A percentile compares a stretch with the other conserved stretches of the same genome.
Evolutionary conservation across 768 basidiomycete species (phyloP).

Genomic region (Suillus alpinus): DNA sequence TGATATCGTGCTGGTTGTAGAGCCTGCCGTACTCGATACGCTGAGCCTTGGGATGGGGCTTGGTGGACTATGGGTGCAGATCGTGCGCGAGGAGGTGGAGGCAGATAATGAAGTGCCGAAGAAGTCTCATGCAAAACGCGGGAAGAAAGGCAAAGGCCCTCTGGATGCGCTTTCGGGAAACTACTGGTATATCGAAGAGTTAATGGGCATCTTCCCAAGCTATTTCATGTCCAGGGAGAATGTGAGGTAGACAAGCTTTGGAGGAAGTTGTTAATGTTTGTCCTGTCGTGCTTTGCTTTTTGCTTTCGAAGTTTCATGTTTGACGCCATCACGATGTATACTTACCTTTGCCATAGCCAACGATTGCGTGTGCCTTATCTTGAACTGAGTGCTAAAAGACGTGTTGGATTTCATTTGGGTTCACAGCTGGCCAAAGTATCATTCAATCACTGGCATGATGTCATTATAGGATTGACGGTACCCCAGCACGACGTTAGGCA

Average conservation of each 20-base stretch:
- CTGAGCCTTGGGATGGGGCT: conserved; percentile 44
- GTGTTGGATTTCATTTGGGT: background rate
- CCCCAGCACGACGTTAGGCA: background rate
- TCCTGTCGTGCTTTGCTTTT: background rate
- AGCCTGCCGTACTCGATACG: conserved; percentile 39
- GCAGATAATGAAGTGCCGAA: conserved; percentile 6
- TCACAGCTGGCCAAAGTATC: background rate
- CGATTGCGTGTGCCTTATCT: background rate
- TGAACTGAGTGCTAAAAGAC: background rate
- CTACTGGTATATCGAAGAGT: conserved; percentile 63
- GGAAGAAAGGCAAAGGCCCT: conserved; percentile 26
- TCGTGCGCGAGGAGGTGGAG: conserved; percentile 38
- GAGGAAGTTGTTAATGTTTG: background rate
- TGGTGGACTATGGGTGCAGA: conserved; percentile 67
- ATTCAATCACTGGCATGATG: background rate
- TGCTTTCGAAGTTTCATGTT: background rate
- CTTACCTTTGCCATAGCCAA: background rate
- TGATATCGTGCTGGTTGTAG: conserved; percentile 57
- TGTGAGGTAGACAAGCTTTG: background rate
- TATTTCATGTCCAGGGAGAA: conserved; percentile 36
- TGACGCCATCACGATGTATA: background rate
- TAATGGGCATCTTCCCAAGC: conserved; percentile 52
- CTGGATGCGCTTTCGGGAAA: conserved; percentile 22
- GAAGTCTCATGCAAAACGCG: conserved; percentile 1
- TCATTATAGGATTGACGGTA: background rate